Percentiles rank a stretch among this genome's conserved stretches.
phyloP scores from a whole-genome alignment of 176 grass and related monocot genomes.

The Phyllostachys edulis region DNA sequence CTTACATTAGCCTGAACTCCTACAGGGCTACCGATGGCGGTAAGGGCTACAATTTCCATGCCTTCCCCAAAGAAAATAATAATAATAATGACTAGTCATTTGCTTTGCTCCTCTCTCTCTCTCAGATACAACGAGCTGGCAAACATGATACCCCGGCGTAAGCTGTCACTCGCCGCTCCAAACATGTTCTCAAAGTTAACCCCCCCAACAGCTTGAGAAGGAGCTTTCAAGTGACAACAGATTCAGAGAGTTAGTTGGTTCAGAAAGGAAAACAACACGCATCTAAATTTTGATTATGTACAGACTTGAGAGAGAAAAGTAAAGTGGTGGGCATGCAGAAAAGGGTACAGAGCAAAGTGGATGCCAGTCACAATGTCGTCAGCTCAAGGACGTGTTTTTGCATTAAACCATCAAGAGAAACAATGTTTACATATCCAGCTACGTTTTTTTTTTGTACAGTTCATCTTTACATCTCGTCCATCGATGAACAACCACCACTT shows the following conservation, averaged over 20 bases:
- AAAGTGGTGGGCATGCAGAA: not conserved
- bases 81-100: too few relatives aligned
- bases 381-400: too few relatives aligned
- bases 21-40: too few relatives aligned
- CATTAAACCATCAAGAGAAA: not conserved
- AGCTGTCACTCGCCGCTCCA: constrained; percentile 59
- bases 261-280: not conserved
- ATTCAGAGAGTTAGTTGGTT: constrained; percentile 12
- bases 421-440: not conserved
- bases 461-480: not conserved
- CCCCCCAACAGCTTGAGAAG: constrained; percentile 73
- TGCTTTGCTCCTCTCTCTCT: too few relatives aligned
- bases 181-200: constrained; percentile 69
- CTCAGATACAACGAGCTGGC: constrained; percentile 82
- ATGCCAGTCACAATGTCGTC: too few relatives aligned
- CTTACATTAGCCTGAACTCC: too few relatives aligned
- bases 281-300: not conserved
- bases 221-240: constrained; percentile 66
- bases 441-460: not conserved
- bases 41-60: too few relatives aligned
- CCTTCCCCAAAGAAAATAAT: too few relatives aligned
- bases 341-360: too few relatives aligned
- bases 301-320: not conserved
- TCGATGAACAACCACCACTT: not conserved
- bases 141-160: constrained; percentile 88